Base-by-base conservation (phyloP, 352 stramenopile genomes). In the Globisporangium spiculum region DNA sequence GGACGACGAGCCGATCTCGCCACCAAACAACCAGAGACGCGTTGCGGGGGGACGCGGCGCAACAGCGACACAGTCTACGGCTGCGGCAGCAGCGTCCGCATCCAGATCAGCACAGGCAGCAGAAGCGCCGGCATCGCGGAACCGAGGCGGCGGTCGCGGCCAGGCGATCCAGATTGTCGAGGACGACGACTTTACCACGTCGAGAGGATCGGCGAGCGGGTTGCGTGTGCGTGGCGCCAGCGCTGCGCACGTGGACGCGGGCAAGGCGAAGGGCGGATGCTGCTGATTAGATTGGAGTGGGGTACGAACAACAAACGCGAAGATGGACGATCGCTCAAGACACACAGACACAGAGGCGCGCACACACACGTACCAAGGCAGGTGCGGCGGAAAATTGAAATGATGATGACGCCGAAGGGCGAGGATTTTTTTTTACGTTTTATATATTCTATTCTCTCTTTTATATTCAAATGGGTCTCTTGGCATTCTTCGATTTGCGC, bases 81-180 rank as follows among this genome's bases (percentile, higher is more conserved):
- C 69, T 76, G 41, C 69, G 68, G 50, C 53, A 52, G 56, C 60
- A 30, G 46, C 57, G 65, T 14, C 68, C 20, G 24, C 48, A 34
- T 30, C 34, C 22, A 27, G 22, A 53, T 12, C 16, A 36, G 32
- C 58, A 63, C 50, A 65, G 4, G 20, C 57, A 46, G 46, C 26
- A 48, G 52, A 34, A 1, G 66, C 65, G 14, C 56, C 66, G 12
- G 50, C 56, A 53, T 74, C 74, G 30, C 68, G 78, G 30, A 86
- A 74, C 75, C 80, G 80, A 36, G 75, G 71, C 1, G 80, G 80
- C 0, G 83, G 76, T 38, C 74, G 78, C n/a, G 81, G 79, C 22
- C 81, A 89, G 68, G 63, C 77, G 9, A 84, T 84, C 68, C 78
- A 89, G 69, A 88, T 89, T 69, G 74, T 90, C 16, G 81, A 88